phyloP scores from a whole-genome alignment of 2,329 filamentous ascomycete species.

The Zalaria sp. region DNA sequence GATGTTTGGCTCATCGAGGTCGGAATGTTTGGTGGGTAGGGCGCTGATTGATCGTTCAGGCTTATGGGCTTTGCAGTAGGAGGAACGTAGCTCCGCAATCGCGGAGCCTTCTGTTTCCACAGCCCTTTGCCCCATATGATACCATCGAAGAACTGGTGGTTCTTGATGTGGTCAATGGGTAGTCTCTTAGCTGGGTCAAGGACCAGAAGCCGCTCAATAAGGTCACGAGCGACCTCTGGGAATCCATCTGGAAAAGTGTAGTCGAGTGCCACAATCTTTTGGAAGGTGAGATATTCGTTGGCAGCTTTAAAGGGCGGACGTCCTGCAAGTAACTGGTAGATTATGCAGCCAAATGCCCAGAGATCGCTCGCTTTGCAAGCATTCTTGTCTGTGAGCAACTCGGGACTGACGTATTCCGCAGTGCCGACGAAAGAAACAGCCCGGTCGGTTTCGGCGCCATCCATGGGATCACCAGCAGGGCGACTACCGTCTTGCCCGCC shows the following conservation, averaged over 20 bases:
- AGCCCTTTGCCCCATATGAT: conserved; percentile 69
- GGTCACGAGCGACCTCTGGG: conserved; percentile 68
- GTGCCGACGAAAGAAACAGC: conserved; percentile 95
- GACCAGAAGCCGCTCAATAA: conserved; percentile 82
- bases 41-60: conserved; percentile 23
- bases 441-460: conserved; percentile 50
- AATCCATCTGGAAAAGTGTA: conserved; percentile 90
- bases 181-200: conserved; percentile 73
- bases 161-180: conserved; percentile 91
- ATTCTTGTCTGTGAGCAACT: conserved; percentile 90
- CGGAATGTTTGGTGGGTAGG: conserved; percentile 2
- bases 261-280: conserved; percentile 90
- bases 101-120: conserved; percentile 82
- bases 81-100: conserved; percentile 71
- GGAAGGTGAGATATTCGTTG: conserved; percentile 94
- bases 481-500: conserved; percentile 21
- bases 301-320: conserved; percentile 90
- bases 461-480: conserved; percentile 33
- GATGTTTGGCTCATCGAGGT: not conserved
- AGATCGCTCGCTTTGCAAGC: conserved; percentile 95
- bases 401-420: conserved; percentile 94
- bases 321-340: conserved; percentile 93
- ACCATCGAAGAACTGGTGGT: conserved; percentile 87
- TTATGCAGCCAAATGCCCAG: conserved; percentile 97
- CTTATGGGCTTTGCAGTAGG: conserved; percentile 54